Conservation (phyloP, 1,284 basidiomycete genomes). For the Takashimella tepidaria region DNA sequence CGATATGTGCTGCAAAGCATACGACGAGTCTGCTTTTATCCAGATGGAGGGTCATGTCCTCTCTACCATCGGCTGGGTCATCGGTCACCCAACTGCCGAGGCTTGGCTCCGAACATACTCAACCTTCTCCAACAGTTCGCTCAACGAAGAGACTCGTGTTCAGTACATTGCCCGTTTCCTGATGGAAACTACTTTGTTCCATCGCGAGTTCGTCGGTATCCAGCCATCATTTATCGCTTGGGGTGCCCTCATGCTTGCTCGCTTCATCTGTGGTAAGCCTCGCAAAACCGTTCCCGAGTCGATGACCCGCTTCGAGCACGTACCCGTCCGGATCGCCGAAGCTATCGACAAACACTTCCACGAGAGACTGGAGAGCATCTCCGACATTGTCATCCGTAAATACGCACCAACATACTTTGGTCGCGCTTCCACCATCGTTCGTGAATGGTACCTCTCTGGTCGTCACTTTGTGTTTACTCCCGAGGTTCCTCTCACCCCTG, state of each 20-base stretch:
- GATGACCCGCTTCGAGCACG: constrained; percentile 17
- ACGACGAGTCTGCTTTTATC: constrained; percentile 92
- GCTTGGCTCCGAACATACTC: constrained; percentile 74
- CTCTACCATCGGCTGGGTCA: constrained; percentile 89
- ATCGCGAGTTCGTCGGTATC: constrained; percentile 87
- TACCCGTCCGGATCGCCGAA: constrained; percentile 55
- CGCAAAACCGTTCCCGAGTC: constrained; percentile 56
- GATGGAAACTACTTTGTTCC: constrained; percentile 97
- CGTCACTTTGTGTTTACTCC: constrained; percentile 47
- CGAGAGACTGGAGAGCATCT: constrained; percentile 80
- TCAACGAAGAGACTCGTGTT: constrained; percentile 76
- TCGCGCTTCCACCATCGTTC: constrained; percentile 83
- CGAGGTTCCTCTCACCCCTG: constrained; percentile 33
- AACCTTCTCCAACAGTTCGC: constrained; percentile 50
- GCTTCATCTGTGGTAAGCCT: constrained; percentile 74
- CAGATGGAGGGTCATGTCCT: constrained; percentile 96
- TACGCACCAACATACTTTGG: constrained; percentile 94
- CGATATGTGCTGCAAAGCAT: constrained; percentile 89
- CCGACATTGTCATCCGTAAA: constrained; percentile 92
- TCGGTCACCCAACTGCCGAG: constrained; percentile 97
- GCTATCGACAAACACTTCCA: constrained; percentile 78
- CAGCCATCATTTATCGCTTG: constrained; percentile 80
- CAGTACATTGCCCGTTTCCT: constrained; percentile 93
- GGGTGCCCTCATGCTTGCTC: constrained; percentile 81
- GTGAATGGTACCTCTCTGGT: constrained; percentile 74